Base-by-base conservation (phyloP, 257 asterid species). In the Rauvolfia tetraphylla region DNA sequence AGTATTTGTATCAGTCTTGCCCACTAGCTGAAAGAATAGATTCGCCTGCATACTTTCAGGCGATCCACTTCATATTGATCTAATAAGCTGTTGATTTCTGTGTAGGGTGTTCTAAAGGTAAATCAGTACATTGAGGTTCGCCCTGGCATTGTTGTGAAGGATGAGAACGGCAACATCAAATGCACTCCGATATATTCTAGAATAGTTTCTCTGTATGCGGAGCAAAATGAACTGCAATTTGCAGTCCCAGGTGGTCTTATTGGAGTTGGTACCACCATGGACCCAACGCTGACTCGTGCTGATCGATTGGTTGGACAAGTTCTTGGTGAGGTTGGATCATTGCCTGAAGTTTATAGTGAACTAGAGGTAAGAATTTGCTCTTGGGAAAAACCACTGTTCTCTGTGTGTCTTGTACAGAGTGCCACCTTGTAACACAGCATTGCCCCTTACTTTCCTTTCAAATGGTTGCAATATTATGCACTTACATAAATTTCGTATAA, bases 231-330 rank as follows among this genome's bases (percentile, higher is more conserved):
- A 78, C 78, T 95, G 22, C 99, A 95, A 76, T 95, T 87, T 84
- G 99, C 99, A 51, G 99, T 95, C 59, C 99, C 99, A 33, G 99
- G 99, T 82, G 99, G 99, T 68, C 97, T 95, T 51, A 95, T 95
- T 74, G 99, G 99, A 76, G 98, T 95, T 73, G 99, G 99, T 78
- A 93, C 98, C 4, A 95, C 99, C 22, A 95, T 93, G 98, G 98
- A 95, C 84, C 98, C 98, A 12, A 95, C 98, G 4, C 93, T 95
- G 72, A 95, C 99, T 69, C 99, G 98, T 80, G 99, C 99, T 72
- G 99, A 95, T 85, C 87, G 99, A 84, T 79, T 95, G 89, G 99
- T 95, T 13, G 99, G 99, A 66, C 99, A 95, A 84, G 99, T 95
- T 81, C 97, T 95, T 76, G 99, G 99, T 34, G 99, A 95, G 81